Evolutionary conservation across 345 rosid genomes (phyloP).

Genomic region (Hibiscus mutabilis): DNA sequence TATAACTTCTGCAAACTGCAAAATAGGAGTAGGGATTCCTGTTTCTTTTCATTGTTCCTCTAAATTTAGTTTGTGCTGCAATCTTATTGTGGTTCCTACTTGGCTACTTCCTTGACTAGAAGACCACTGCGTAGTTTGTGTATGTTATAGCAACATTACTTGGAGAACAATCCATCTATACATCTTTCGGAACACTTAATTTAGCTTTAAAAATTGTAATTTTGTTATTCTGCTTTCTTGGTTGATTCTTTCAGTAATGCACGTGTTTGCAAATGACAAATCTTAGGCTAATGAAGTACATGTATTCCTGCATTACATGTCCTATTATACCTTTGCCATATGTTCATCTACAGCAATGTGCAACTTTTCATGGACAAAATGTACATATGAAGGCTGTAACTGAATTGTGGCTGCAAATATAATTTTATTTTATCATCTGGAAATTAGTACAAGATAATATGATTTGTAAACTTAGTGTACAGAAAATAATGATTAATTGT

Average conservation of each 20-base stretch:
- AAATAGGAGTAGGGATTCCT: neutral
- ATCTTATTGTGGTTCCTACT: neutral
- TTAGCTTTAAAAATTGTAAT: neutral
- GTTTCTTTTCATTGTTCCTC: neutral
- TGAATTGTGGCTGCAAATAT: neutral
- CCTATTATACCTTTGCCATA: neutral
- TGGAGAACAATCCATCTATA: neutral
- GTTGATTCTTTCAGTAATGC: neutral
- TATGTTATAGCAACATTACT: neutral
- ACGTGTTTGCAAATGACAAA: neutral
- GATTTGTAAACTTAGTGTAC: neutral
- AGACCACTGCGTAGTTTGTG: neutral
- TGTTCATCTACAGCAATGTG: neutral
- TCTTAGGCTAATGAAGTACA: neutral
- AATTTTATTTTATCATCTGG: neutral
- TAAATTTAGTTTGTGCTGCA: neutral
- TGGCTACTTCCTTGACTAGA: neutral
- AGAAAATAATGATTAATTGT: neutral
- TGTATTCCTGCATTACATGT: neutral
- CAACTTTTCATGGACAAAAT: neutral
- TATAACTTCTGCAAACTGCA: slow-evolving; percentile 20
- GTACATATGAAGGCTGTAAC: neutral
- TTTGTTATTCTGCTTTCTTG: neutral
- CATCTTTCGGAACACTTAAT: neutral
- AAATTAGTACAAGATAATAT: neutral